A percentile compares a stretch with the other conserved stretches of the same genome.
Conservation (phyloP, 2,329 filamentous ascomycete species). For the Claviceps paspali region DNA sequence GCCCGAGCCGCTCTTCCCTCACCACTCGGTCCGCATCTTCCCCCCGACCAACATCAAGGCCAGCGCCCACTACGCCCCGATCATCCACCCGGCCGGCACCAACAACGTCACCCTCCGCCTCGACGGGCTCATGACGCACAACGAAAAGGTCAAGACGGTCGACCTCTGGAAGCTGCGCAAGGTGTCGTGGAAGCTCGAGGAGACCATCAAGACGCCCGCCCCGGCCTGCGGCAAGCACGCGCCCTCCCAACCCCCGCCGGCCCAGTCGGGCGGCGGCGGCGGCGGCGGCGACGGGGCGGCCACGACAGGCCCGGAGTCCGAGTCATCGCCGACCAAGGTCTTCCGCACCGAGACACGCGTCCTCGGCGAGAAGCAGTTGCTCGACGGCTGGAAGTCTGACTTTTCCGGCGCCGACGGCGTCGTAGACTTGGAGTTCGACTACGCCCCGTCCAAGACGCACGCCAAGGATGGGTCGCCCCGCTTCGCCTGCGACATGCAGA, state of each 20-base stretch:
- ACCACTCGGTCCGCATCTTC: slow-evolving; percentile 86
- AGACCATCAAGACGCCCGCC: slow-evolving; percentile 65
- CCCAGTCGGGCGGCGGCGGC: no score
- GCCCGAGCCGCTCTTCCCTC: slow-evolving; percentile 56
- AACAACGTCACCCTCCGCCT: slow-evolving; percentile 70
- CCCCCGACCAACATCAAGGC: slow-evolving; percentile 89
- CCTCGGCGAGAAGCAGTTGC: slow-evolving; percentile 68
- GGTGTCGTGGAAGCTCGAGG: slow-evolving; percentile 84
- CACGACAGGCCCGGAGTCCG: no score
- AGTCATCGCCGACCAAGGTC: no score
- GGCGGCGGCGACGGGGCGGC: no score
- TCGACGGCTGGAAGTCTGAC: slow-evolving; percentile 77
- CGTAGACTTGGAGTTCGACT: slow-evolving; percentile 37
- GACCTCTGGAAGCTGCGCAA: slow-evolving; percentile 79
- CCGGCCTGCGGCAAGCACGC: slow-evolving; percentile 67
- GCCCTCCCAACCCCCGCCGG: no score
- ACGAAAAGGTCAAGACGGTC: slow-evolving; percentile 54
- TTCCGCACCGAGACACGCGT: slow-evolving; percentile 60
- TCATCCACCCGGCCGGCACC: slow-evolving; percentile 73
- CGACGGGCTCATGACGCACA: slow-evolving; percentile 65
- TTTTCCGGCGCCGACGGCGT: slow-evolving; percentile 37
- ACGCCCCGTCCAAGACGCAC: slow-evolving; percentile 29
- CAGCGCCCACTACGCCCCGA: slow-evolving; percentile 63
- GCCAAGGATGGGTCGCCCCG: slow-evolving; percentile 38
- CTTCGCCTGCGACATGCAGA: slow-evolving; percentile 65